These are phyloP conservation scores for Leccinellum rugosiceps DNA, from an alignment of 768 basidiomycete genomes.

Conservation along the genomic window DNA sequence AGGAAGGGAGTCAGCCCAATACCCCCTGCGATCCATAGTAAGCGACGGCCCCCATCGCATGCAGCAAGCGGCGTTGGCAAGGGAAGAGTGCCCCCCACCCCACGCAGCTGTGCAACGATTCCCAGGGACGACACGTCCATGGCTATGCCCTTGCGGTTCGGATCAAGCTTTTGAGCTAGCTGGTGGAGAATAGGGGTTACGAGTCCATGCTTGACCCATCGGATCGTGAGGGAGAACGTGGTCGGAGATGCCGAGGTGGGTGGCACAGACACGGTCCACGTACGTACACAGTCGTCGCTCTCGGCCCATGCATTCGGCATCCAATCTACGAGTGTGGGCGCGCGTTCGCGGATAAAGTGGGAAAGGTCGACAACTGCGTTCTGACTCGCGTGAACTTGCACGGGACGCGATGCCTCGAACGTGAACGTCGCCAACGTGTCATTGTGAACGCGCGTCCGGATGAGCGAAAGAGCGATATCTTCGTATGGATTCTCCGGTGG, in stretches of 20 bases:
- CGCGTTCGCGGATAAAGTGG: conserved; percentile 43
- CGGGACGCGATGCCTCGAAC: conserved; percentile 37
- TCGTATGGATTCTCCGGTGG: conserved; percentile 26
- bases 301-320: conserved; percentile 37
- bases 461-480: conserved; percentile 27
- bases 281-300: conserved; percentile 62
- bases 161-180: conserved; percentile 30
- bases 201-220: conserved; percentile 48
- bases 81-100: conserved; percentile 50
- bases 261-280: conserved; percentile 54
- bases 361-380: conserved; percentile 54
- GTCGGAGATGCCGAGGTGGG: conserved; percentile 11
- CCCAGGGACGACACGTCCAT: conserved; percentile 30
- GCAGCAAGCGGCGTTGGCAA: conserved; percentile 19
- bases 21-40: conserved; percentile 63
- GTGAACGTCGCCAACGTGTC: conserved; percentile 52
- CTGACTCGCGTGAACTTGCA: conserved; percentile 40
- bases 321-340: conserved; percentile 51
- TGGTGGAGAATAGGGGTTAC: conserved; percentile 56
- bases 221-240: conserved; percentile 49
- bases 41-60: conserved; percentile 26
- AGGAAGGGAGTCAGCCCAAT: conserved; percentile 66
- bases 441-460: conserved; percentile 20
- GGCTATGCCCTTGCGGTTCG: background rate
- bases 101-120: conserved; percentile 46